Conservation (phyloP, 192 early-diverging fungal genomes). For the Backusella mclennaniae region DNA sequence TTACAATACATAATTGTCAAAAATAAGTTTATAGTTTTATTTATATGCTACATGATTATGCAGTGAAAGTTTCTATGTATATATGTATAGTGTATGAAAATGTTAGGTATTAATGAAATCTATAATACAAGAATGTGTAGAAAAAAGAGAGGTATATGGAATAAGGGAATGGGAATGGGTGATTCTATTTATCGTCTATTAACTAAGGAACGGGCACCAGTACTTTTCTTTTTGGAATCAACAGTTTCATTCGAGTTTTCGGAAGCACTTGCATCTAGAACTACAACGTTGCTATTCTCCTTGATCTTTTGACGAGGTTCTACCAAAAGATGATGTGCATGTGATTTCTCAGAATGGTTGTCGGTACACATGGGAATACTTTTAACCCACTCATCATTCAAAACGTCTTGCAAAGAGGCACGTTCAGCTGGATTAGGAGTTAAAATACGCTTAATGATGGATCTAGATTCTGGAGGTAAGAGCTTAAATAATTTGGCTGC, state of each 20-base stretch:
- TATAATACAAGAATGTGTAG: not conserved
- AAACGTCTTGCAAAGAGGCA: constrained; percentile 60
- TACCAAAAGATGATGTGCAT: constrained; percentile 36
- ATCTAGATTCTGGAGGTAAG: constrained; percentile 55
- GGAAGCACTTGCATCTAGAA: constrained; percentile 8
- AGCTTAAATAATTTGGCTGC: constrained; percentile 53
- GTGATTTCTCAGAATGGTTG: constrained; percentile 6
- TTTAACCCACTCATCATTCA: constrained; percentile 79
- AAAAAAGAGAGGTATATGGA: not conserved
- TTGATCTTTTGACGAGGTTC: constrained; percentile 15
- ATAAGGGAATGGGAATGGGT: not conserved
- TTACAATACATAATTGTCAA: not conserved
- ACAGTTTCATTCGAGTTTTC: not conserved
- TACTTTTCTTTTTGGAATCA: not conserved
- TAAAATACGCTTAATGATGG: constrained; percentile 63
- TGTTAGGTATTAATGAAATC: constrained; percentile 6
- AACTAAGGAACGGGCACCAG: not conserved
- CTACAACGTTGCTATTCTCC: constrained; percentile 17
- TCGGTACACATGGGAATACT: constrained; percentile 51
- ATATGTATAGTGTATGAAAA: not conserved
- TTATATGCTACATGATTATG: not conserved
- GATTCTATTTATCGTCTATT: not conserved
- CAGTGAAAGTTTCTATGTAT: not conserved
- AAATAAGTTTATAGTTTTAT: not conserved
- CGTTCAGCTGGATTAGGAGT: constrained; percentile 59